Percentiles rank a stretch among this genome's conserved stretches.
Conservation (phyloP, 2,329 filamentous ascomycete genomes). For the Hymenoscyphus occultus region DNA sequence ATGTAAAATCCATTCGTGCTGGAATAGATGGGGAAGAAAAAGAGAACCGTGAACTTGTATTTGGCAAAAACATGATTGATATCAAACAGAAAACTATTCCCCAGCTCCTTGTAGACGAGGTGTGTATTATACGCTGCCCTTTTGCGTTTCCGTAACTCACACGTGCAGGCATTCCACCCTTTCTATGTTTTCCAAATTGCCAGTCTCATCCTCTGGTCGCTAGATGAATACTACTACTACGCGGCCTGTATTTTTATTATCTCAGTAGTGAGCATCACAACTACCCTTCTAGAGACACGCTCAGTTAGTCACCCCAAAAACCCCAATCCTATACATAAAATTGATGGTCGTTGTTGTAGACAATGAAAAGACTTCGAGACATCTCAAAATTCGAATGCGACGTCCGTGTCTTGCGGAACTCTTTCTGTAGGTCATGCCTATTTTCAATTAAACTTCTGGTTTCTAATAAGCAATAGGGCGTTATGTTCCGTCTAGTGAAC, state of each 20-base stretch:
- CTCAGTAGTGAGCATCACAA: constrained; percentile 85
- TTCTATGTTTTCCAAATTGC: constrained; percentile 99
- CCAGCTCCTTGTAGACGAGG: constrained; percentile 86
- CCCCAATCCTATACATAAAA: constrained; percentile 12
- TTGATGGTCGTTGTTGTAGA: constrained; percentile 44
- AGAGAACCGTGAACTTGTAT: constrained; percentile 76
- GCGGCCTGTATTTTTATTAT: constrained; percentile 92
- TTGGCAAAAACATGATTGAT: constrained; percentile 86
- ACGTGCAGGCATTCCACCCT: constrained; percentile 76
- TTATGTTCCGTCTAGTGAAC: constrained; percentile 77
- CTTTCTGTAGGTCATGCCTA: constrained; percentile 67
- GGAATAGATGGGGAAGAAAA: constrained; percentile 90
- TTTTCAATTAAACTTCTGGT: background rate
- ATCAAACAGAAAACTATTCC: constrained; percentile 84
- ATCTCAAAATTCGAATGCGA: constrained; percentile 96
- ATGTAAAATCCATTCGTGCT: constrained; percentile 68
- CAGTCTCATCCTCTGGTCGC: constrained; percentile 88
- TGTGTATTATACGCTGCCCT: constrained; percentile 37
- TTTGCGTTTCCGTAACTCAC: constrained; percentile 19
- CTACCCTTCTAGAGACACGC: constrained; percentile 86
- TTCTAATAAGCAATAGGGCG: constrained; percentile 54
- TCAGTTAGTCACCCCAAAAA: constrained; percentile 51
- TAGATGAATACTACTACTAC: constrained; percentile 98
- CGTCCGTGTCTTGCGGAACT: constrained; percentile 86
- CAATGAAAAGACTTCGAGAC: constrained; percentile 85